Evolutionary conservation across 345 rosid species (phyloP), one percentile per base, ranked within the genome.

Genomic region (Aegle marmelos): DNA sequence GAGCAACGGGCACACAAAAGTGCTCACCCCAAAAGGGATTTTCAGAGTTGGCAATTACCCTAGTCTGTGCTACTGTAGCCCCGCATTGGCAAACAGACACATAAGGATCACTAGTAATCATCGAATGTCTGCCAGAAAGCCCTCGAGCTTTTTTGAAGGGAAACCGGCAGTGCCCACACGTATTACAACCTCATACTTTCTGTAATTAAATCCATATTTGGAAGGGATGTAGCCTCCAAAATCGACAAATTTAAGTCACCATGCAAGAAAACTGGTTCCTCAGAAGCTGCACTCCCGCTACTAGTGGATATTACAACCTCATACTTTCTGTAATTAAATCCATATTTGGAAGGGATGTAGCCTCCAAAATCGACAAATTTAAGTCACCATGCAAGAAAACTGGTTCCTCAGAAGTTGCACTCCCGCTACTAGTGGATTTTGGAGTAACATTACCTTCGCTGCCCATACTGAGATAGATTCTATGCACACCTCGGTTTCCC

Each of bases 11-110:
- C 66, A 88, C 87, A 34, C 80, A 61, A 45, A 88, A 90, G 73
- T 84, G 88, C 82, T 91, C 96, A 48, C 90, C 91, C 96, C 96
- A 91, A 9, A 82, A 31, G 14, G 96, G 92, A 80, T 91, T 84
- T 83, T 90, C 93, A 5, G 88, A 83, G 79, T 91, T 87, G 68
- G 79, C 19, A 67, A 91, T 90, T 27, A 91, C 89, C 73, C 92
- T 83, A 21, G 92, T 88, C 73, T 86, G 89, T 34, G 95, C 93
- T 25, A 91, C 76, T 5, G 93, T 90, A 27, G 95, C 93, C 78
- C 93, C 92, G 13, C 88, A 88, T 2, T 90, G 84, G 84, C 89
- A 88, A 39, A 88, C 85, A 22, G 93, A 87, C 10, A 88, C 93
- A 9, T 91, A 91, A 53, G 93, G 93, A 48, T 91, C 93, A 77